Percentiles rank a stretch among this genome's conserved stretches.
These are phyloP conservation scores for Aspergillus floridensis DNA, from an alignment of 2,329 filamentous ascomycete species.

Conservation along the genomic window DNA sequence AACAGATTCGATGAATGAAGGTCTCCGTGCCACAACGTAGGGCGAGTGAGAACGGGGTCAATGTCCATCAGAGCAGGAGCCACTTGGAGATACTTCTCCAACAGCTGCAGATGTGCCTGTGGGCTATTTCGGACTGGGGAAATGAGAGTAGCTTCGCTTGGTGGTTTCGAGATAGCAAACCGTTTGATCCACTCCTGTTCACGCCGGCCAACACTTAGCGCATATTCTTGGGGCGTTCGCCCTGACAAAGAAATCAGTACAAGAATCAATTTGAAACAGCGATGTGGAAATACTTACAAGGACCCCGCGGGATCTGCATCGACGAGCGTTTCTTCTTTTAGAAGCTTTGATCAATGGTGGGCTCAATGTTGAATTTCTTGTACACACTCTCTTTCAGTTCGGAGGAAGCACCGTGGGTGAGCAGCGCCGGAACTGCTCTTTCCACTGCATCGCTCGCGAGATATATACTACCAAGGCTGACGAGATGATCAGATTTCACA, in stretches of 20 bases:
- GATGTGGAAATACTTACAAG: constrained; percentile 29
- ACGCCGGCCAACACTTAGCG: constrained; percentile 26
- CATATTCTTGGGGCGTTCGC: constrained; percentile 12
- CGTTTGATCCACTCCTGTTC: constrained; percentile 35
- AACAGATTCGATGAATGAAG: constrained; percentile 43
- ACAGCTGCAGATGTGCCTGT: constrained; percentile 29
- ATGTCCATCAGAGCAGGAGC: constrained; percentile 28
- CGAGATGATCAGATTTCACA: constrained; percentile 7
- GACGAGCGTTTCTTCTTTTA: constrained; percentile 35
- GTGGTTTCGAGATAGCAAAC: constrained; percentile 23
- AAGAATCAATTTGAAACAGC: not conserved
- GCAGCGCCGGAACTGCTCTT: constrained; percentile 30
- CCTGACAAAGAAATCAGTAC: constrained; percentile 20
- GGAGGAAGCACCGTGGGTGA: constrained; percentile 23
- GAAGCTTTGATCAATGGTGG: constrained; percentile 33
- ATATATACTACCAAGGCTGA: constrained; percentile 40
- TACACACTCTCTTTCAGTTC: constrained; percentile 31
- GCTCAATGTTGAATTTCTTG: constrained; percentile 38
- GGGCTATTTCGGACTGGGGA: constrained; percentile 27
- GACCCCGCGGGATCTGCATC: constrained; percentile 40
- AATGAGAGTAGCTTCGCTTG: constrained; percentile 19
- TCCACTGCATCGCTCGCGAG: constrained; percentile 32
- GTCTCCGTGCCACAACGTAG: constrained; percentile 41
- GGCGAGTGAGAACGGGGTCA: constrained; percentile 21
- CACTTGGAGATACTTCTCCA: constrained; percentile 33